Percentiles rank a stretch among this genome's conserved stretches.
These are phyloP conservation scores for Tuber indicum DNA, from an alignment of 495 filamentous ascomycete genomes.

Conservation along the genomic window DNA sequence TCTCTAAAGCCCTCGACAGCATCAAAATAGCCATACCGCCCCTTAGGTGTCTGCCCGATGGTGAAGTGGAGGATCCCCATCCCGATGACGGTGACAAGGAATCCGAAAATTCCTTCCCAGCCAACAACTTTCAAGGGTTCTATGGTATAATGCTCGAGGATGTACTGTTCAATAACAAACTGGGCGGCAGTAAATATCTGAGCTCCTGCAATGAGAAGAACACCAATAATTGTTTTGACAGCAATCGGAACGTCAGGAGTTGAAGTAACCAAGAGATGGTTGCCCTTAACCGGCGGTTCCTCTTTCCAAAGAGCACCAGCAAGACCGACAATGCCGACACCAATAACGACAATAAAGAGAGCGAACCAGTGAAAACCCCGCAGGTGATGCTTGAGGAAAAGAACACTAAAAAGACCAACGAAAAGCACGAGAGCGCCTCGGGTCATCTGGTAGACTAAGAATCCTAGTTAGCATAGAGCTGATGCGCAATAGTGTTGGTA, in stretches of 20 bases:
- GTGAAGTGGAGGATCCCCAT: conserved; percentile 74
- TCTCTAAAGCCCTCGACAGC: conserved; percentile 74
- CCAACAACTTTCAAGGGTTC: conserved; percentile 87
- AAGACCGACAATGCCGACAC: conserved; percentile 83
- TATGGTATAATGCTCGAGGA: conserved; percentile 80
- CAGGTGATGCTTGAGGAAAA: conserved; percentile 74
- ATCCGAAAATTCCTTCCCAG: conserved; percentile 93
- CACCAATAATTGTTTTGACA: conserved; percentile 67
- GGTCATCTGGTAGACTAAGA: conserved; percentile 99
- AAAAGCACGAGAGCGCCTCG: conserved; percentile 89
- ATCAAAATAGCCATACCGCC: conserved; percentile 81
- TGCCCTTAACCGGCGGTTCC: conserved; percentile 45
- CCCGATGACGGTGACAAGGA: conserved; percentile 67
- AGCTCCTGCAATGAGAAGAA: conserved; percentile 80
- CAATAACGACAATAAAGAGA: conserved; percentile 75
- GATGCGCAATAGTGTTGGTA: background rate
- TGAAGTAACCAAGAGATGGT: conserved; percentile 12
- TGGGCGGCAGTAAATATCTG: conserved; percentile 96
- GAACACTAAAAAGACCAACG: conserved; percentile 87
- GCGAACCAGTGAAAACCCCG: conserved; percentile 82
- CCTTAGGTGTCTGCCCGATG: conserved; percentile 66
- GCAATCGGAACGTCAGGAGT: conserved; percentile 44
- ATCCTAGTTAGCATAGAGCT: conserved; percentile 1
- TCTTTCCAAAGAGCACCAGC: conserved; percentile 73
- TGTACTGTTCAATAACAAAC: conserved; percentile 92